Base-by-base conservation (phyloP, 2,329 filamentous ascomycete genomes). In the Aureobasidium sp. region DNA sequence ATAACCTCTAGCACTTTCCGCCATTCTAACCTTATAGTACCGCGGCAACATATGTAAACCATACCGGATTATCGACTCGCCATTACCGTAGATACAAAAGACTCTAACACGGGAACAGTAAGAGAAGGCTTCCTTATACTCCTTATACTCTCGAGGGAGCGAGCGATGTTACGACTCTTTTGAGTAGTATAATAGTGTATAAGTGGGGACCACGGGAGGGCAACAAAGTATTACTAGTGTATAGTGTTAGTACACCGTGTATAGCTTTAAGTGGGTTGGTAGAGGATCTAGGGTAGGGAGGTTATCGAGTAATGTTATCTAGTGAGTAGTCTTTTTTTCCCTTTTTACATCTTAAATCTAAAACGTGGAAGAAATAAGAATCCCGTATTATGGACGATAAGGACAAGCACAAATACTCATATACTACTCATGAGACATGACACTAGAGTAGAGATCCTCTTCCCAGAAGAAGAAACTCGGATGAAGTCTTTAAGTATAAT, bases 191-290 rank as follows among this genome's bases (percentile, higher is more conserved):
- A 63, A 78, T 86, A 47, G 85, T 89, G 3, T 93, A 90, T 69
- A 90, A 95, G 76, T 94, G 86, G 81, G 90, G 90, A 0, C 87
- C 88, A 0, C 79, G 84, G 61, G 75, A 80, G 37, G 89, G 89
- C 1, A 80, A 84, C 29, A 90, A 86, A 68, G 84, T 93, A 1
- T 74, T 95, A 15, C 75, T 95, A 27, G 74, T 95, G 17, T 90
- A 93, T 71, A 90, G 90, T 5, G 92, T 94, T 67, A 88, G 84
- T 53, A 94, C 89, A 6, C 90, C 90, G 0, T 85, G 84, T 63
- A 76, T 92, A 50, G 81, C 88, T 0, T 74, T 93, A 19, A 84
- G 84, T 2, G 79, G 82, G 43, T 70, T 94, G 37, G 87, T 87
- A 15, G 78, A 84, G 68, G 81, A 79, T 57, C 78, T 95, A 55